phyloP scores from a whole-genome alignment of 306 rosid species.

The Psophocarpus tetragonolobus region DNA sequence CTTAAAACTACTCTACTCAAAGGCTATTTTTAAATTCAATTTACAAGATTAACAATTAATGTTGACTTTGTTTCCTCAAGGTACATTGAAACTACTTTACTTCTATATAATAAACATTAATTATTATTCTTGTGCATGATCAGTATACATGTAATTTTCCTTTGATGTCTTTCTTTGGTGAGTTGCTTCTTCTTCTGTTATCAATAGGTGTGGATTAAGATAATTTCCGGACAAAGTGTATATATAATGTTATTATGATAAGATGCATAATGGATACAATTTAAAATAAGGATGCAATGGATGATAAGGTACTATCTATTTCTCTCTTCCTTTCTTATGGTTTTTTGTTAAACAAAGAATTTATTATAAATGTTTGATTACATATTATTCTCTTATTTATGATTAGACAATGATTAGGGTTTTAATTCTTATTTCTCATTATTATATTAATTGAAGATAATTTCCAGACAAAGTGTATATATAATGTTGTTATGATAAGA shows the following conservation, averaged over 20 bases:
- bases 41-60: not conserved
- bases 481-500: constrained; percentile 85
- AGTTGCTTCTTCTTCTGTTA: constrained; percentile 10
- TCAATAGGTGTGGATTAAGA: constrained; percentile 57
- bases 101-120: not conserved
- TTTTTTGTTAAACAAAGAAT: not conserved
- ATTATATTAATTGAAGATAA: no score
- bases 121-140: not conserved
- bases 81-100: not conserved
- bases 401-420: no score
- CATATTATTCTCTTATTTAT: no score
- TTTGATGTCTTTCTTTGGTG: constrained; percentile 23
- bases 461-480: constrained; percentile 82
- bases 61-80: not conserved
- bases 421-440: no score
- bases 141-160: constrained; percentile 5
- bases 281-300: constrained; percentile 89
- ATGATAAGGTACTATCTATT: constrained; percentile 74
- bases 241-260: constrained; percentile 87
- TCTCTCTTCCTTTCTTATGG: not conserved
- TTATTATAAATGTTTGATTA: no score
- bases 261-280: constrained; percentile 92
- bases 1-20: no score
- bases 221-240: constrained; percentile 80
- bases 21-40: not conserved